phyloP scores from a whole-genome alignment of 495 filamentous ascomycete species.

The Lichina pygmaea region DNA sequence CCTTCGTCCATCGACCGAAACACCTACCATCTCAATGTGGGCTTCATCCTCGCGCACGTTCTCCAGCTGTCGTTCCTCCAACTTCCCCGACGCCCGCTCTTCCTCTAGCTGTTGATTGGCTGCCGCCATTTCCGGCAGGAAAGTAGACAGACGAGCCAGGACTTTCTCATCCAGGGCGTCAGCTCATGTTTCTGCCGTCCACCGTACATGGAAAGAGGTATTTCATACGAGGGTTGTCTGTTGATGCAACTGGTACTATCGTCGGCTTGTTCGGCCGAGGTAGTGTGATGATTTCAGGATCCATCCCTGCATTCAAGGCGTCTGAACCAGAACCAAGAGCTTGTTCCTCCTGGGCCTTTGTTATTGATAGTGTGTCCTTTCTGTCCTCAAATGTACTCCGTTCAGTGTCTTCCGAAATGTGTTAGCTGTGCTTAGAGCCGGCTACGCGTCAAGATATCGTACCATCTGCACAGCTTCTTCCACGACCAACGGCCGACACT shows the following conservation, averaged over 20 bases:
- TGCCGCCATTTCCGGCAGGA: conserved; percentile 2
- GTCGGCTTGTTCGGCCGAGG: not conserved
- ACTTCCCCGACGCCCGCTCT: conserved; percentile 1
- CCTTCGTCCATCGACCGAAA: not conserved
- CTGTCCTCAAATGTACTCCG: not conserved
- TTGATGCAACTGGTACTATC: not conserved
- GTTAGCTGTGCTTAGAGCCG: not conserved
- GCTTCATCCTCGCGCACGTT: conserved; percentile 3
- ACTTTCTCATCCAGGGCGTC: not conserved
- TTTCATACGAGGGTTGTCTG: not conserved
- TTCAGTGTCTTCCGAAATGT: not conserved
- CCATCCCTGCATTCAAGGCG: too few relatives aligned
- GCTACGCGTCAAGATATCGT: not conserved
- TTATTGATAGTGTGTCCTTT: not conserved
- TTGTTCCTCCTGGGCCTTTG: not conserved
- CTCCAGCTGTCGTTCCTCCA: conserved; percentile 1
- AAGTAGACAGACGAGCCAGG: not conserved
- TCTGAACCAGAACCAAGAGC: too few relatives aligned
- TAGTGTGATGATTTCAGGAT: not conserved
- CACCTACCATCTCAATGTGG: conserved; percentile 5
- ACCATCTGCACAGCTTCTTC: not conserved
- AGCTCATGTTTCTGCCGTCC: not conserved
- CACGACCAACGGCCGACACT: too few relatives aligned
- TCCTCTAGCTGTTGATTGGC: conserved; percentile 4
- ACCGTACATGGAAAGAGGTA: not conserved